Percentiles rank a stretch among this genome's conserved stretches.
Evolutionary conservation across 305 asterid species (phyloP).

Genomic region (Andrographis paniculata): DNA sequence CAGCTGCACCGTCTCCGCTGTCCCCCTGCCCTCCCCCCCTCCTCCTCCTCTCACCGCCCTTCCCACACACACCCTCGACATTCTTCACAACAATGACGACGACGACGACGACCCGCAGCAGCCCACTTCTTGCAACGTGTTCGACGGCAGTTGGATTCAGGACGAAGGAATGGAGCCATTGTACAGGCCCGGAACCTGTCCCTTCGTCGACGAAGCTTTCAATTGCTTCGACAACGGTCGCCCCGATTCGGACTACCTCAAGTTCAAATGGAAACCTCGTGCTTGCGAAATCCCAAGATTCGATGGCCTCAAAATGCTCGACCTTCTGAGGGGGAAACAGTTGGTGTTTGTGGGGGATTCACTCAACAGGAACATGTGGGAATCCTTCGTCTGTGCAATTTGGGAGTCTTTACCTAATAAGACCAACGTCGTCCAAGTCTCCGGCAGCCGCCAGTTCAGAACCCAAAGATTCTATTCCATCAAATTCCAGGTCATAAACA

Average conservation of each 20-base stretch:
- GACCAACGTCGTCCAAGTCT: conserved; percentile 31
- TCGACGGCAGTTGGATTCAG: conserved; percentile 39
- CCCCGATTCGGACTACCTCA: conserved; percentile 35
- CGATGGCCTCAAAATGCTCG: conserved; percentile 44
- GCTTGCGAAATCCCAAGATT: conserved; percentile 52
- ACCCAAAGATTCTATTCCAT: conserved; percentile 41
- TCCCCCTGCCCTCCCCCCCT: neutral
- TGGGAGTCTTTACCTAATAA: conserved; percentile 30
- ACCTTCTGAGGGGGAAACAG: conserved; percentile 41
- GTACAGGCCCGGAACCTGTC: conserved; percentile 41
- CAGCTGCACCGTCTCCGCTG: conserved; percentile 3
- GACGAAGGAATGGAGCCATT: conserved; percentile 26
- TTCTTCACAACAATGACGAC: neutral
- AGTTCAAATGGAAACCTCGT: conserved; percentile 45
- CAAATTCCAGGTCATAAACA: conserved; percentile 28
- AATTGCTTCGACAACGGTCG: conserved; percentile 59
- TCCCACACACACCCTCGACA: conserved; percentile 9
- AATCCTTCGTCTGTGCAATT: conserved; percentile 40
- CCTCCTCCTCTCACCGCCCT: neutral
- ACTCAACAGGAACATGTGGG: conserved; percentile 64
- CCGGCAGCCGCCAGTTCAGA: conserved; percentile 33
- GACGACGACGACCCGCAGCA: neutral
- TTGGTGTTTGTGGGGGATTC: conserved; percentile 64
- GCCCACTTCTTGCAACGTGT: conserved; percentile 28
- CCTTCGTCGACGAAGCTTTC: conserved; percentile 40